Evolutionary conservation across 2,329 filamentous ascomycete species (phyloP).

Genomic region (Cladophialophora exuberans): DNA sequence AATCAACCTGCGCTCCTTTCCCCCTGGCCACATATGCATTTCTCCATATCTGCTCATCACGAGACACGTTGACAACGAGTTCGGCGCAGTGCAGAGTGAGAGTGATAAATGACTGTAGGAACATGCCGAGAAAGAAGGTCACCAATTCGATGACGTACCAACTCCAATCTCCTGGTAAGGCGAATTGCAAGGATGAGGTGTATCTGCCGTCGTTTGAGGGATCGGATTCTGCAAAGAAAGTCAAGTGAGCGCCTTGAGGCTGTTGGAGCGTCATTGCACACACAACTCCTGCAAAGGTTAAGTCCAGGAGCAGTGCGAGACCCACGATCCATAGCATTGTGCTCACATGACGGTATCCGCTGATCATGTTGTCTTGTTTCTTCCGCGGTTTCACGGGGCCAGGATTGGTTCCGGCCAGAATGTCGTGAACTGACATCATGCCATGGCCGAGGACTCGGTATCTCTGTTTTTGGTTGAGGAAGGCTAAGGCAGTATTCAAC

Average conservation of each 20-base stretch:
- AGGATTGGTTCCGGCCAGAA: background rate
- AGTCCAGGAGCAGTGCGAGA: background rate
- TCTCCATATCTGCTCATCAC: conserved; percentile 21
- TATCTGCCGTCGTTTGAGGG: background rate
- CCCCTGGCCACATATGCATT: conserved; percentile 2
- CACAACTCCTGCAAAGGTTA: background rate
- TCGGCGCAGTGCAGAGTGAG: conserved; percentile 24
- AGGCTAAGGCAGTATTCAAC: background rate
- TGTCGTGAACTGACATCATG: background rate
- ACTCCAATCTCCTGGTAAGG: background rate
- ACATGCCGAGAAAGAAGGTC: background rate
- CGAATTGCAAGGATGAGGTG: background rate
- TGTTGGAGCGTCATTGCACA: background rate
- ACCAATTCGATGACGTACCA: background rate
- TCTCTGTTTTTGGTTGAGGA: background rate
- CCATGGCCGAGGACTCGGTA: background rate
- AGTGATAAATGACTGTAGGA: conserved; percentile 16
- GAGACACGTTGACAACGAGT: conserved; percentile 23
- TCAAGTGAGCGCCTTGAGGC: background rate
- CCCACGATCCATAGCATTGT: background rate
- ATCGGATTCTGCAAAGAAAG: background rate
- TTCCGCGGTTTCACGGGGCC: background rate
- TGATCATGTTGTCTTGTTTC: background rate
- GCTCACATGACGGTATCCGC: background rate
- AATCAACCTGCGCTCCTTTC: background rate